A percentile compares a stretch with the other conserved stretches of the same genome.
These are phyloP conservation scores for Ormosia semicastrata DNA, from an alignment of 306 rosid species.

Conservation along the genomic window DNA sequence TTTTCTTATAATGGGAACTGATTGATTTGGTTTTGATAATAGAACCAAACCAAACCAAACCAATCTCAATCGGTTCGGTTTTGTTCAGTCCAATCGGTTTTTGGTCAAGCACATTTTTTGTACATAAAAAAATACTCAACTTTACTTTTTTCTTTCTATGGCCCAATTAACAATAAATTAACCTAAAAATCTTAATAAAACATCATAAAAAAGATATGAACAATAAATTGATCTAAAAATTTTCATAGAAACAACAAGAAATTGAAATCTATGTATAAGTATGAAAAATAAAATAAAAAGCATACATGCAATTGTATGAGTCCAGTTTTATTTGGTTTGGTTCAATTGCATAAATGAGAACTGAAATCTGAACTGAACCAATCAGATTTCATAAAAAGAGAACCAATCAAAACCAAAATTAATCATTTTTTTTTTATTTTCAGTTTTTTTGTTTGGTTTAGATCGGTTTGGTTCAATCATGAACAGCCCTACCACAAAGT, in stretches of 20 bases:
- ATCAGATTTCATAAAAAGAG: neutral
- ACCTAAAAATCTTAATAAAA: neutral
- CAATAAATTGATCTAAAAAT: no score
- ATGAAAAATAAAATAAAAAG: no score
- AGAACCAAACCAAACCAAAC: neutral
- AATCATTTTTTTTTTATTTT: no score
- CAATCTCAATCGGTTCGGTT: neutral
- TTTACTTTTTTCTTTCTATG: neutral
- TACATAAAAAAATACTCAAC: no score
- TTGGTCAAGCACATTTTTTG: neutral
- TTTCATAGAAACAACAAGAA: no score
- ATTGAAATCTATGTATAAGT: no score
- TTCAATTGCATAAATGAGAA: neutral
- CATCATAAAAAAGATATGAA: no score
- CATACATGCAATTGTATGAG: neutral
- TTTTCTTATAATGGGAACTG: neutral
- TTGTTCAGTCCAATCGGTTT: neutral
- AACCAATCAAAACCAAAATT: neutral
- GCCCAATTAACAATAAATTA: neutral
- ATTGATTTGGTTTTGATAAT: neutral
- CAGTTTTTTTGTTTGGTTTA: neutral
- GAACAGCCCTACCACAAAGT: neutral
- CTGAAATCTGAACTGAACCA: neutral
- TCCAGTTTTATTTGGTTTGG: neutral
- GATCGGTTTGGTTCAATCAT: neutral